Evolutionary conservation across 1,284 basidiomycete genomes (phyloP), one percentile per base, ranked within the genome.

Genomic region (Testicularia cyperi): DNA sequence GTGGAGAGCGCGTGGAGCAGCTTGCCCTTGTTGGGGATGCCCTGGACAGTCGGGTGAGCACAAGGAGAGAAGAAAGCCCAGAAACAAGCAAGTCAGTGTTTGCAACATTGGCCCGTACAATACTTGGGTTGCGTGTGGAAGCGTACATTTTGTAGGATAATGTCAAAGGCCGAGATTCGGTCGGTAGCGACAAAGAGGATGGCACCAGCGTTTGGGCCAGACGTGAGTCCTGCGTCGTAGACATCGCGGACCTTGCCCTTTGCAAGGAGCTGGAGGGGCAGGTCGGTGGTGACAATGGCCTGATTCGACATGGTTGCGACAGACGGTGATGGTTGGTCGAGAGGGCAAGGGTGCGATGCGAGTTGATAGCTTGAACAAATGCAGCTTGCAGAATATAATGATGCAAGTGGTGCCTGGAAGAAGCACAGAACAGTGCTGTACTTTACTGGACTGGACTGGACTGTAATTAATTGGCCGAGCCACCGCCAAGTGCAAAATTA

Each of bases 161-260:
- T 88, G 81, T 99, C 94, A 79, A 91, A 98, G 0, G 94, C 92
- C 16, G 90, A 94, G 75, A 97, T 95, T 55, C 95, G 83, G 79
- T 98, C 95, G 13, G 90, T 88, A 6, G 94, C 92, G 42, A 98
- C 87, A 78, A 98, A 97, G 45, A 99, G 83, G 29, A 76, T 47
- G 16, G 73, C 63, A n/a, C 56, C 71, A 8, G 42, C 42, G 31
- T 58, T 57, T 14, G 63, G 43, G n/a, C 56, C 63, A 2, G 62
- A 18, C 12, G 40, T 48, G 23, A 72, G 31, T 18, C 57, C 57
- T 14, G 74, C 64, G 32, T 74, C 72, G 61, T 76, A 76, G 16
- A 76, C 65, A 45, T 76, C 74, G 33, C 74, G 62, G 10, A 76
- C 74, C 48, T 76, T 76, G 28, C 74, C 74, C 43, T 56, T 64